Conservation (phyloP, 176 grass and related monocot species). For the Areca catechu region DNA sequence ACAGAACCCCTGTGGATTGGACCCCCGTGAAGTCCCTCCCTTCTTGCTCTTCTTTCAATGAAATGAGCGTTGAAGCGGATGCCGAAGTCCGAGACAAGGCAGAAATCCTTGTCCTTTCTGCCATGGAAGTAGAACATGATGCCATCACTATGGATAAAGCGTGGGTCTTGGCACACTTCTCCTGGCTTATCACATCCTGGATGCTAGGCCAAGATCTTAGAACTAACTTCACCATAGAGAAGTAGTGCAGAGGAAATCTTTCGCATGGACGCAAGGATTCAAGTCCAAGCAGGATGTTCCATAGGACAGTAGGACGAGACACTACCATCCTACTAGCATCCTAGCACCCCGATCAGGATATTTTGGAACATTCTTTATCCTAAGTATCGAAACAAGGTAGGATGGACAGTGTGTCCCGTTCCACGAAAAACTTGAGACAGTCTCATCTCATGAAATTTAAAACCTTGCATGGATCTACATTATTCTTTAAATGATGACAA, state of each 20-base stretch:
- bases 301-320: too few species aligned
- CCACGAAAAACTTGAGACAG: too few species aligned
- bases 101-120: conserved; percentile 11
- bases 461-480: background rate
- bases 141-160: conserved; percentile 8
- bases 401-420: too few species aligned
- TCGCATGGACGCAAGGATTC: background rate
- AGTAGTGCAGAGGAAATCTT: background rate
- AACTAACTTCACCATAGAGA: too few species aligned
- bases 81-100: background rate
- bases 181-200: conserved; percentile 5
- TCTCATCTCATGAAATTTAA: too few species aligned
- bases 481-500: background rate
- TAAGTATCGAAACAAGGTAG: too few species aligned
- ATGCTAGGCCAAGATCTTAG: background rate
- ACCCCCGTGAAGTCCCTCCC: conserved; percentile 5
- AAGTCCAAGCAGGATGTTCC: too few species aligned
- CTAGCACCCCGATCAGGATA: too few species aligned
- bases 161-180: conserved; percentile 9
- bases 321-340: too few species aligned
- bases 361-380: too few species aligned
- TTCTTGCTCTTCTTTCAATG: background rate
- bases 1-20: conserved; percentile 3
- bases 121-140: conserved; percentile 19
- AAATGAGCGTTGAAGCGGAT: conserved; percentile 9